Base-by-base conservation (phyloP, 78 protist genomes). In the Dictyostelium capitatum region DNA sequence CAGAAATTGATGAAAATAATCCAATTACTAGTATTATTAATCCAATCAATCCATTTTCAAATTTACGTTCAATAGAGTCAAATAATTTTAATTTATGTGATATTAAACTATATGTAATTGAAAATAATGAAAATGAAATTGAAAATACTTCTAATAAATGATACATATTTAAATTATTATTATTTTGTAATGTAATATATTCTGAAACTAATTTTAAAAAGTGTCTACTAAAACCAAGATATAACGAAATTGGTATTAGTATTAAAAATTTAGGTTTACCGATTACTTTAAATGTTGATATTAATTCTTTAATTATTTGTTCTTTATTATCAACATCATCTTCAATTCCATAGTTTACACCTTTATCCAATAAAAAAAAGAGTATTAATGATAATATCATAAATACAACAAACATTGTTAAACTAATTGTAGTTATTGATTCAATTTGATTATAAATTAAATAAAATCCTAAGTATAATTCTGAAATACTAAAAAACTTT, bases 401-500 rank as follows among this genome's bases (percentile, higher is more conserved):
- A 57, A 57, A 57, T 23, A n/a, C 23, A 23, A 19, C 9, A 57
- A 57, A 57, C 0, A 57, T 20, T 1, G 30, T n/a, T 0, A n/a
- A 57, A 57, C 43, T 37, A 37, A 37, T 1, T 37, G 43, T 37
- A 3, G 43, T 37, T 2, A 37, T 37, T 37, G 43, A 37, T 37
- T 37, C 43, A 37, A 37, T 37, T 37, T 37, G 43, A 37, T 37
- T 37, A 57, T n/a, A 57, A 57, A 57, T 57, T 57, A 28, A 57
- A 57, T 57, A 57, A 57, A 57, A 57, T 57, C 67, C 67, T 57
- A 57, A 57, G 20, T 57, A 57, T 57, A 57, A n/a, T n/a, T 28
- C 67, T 9, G 23, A 57, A 8, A 57, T 57, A 57, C 67, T 57
- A 57, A 57, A 57, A 57, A 57, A 57, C 67, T 56, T n/a, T n/a